Conservation (phyloP, 345 rosid genomes). For the Zanthoxylum bungeanum region DNA sequence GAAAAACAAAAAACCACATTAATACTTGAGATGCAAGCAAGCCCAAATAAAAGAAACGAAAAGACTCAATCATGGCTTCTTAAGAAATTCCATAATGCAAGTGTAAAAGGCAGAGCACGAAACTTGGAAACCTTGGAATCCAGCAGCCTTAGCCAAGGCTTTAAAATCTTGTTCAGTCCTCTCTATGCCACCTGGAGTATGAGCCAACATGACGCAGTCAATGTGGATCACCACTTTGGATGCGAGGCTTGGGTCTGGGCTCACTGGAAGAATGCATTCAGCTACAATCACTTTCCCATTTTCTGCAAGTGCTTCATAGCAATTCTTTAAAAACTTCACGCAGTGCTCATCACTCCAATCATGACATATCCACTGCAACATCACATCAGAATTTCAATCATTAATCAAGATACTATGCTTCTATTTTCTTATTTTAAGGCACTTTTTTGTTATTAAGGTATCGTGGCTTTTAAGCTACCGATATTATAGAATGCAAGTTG, state of each 20-base stretch:
- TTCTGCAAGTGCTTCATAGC: constrained; percentile 29
- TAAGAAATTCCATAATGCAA: constrained; percentile 72
- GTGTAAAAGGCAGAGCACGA: constrained; percentile 58
- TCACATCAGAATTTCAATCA: no score
- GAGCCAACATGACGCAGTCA: constrained; percentile 89
- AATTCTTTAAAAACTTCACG: constrained; percentile 35
- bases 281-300: constrained; percentile 47
- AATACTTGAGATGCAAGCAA: constrained; percentile 3
- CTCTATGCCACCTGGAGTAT: constrained; percentile 93
- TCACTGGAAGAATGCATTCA: constrained; percentile 75
- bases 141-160: constrained; percentile 68
- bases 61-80: constrained; percentile 35
- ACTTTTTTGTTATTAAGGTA: no score
- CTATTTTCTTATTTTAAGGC: no score
- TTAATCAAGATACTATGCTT: no score
- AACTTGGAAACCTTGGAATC: constrained; percentile 69
- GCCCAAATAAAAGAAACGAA: background rate
- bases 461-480: no score
- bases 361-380: constrained; percentile 41
- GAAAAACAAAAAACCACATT: background rate
- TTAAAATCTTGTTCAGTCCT: constrained; percentile 77
- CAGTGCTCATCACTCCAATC: constrained; percentile 45
- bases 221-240: constrained; percentile 65
- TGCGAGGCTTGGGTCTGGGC: constrained; percentile 66
- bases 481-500: no score